Percentiles rank a stretch among this genome's conserved stretches.
phyloP scores from a whole-genome alignment of 129 eudicot genomes.

The Flaveria robusta region DNA sequence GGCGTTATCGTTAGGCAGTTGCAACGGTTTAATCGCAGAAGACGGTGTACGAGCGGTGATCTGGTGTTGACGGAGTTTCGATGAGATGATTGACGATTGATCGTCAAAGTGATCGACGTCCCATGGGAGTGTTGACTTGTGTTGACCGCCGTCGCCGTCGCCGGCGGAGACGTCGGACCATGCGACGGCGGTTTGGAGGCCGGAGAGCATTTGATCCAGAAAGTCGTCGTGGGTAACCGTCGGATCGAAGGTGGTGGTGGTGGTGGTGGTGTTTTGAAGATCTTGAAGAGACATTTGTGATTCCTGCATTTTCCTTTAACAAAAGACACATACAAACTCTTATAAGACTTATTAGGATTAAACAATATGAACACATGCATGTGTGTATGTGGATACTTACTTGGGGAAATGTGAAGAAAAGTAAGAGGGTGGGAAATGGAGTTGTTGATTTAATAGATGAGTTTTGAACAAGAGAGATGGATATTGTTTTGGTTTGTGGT shows the following conservation, averaged over 20 bases:
- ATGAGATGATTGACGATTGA: slow-evolving; percentile 45
- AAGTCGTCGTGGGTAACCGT: slow-evolving; percentile 65
- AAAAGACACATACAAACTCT: neutral
- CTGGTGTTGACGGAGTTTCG: slow-evolving; percentile 73
- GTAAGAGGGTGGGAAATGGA: no score
- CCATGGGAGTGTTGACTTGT: slow-evolving; percentile 48
- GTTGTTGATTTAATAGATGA: no score
- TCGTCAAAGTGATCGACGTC: slow-evolving; percentile 45
- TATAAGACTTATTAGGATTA: no score
- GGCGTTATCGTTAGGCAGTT: slow-evolving; percentile 32
- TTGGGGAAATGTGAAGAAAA: no score
- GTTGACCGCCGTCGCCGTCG: slow-evolving; percentile 8
- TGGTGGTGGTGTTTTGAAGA: slow-evolving; percentile 18
- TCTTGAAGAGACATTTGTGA: slow-evolving; percentile 46
- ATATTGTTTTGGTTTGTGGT: neutral
- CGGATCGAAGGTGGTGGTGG: slow-evolving; percentile 46
- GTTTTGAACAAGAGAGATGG: no score
- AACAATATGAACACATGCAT: no score
- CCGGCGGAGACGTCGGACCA: slow-evolving; percentile 56
- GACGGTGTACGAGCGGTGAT: slow-evolving; percentile 45
- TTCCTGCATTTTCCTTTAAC: slow-evolving; percentile 39
- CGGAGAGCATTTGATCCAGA: slow-evolving; percentile 78
- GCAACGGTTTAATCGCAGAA: slow-evolving; percentile 44
- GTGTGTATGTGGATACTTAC: no score
- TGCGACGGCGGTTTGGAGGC: slow-evolving; percentile 51